phyloP scores from a whole-genome alignment of 2,329 filamentous ascomycete species.

The Talaromyces rugulosus region DNA sequence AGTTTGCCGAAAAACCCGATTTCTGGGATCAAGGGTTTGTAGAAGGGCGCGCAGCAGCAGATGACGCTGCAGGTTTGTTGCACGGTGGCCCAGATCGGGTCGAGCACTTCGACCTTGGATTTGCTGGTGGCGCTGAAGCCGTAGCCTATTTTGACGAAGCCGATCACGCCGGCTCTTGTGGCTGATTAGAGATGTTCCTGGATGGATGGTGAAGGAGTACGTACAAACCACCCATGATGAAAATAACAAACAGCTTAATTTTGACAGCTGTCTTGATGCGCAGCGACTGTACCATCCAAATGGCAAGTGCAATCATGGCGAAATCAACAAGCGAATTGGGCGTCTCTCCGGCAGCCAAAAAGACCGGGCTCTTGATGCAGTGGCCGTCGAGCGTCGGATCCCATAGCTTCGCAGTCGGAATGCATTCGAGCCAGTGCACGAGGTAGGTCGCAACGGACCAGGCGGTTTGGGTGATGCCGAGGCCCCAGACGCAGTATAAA shows the following conservation, averaged over 20 bases:
- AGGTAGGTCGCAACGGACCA: slow-evolving; percentile 9
- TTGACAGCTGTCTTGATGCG: slow-evolving; percentile 3
- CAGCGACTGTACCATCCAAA: slow-evolving; percentile 9
- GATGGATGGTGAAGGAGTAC: neutral
- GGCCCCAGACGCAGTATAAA: slow-evolving; percentile 5
- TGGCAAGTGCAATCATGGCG: slow-evolving; percentile 5
- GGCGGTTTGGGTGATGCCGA: slow-evolving; percentile 1
- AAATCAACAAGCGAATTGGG: slow-evolving; percentile 8
- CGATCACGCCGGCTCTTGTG: slow-evolving; percentile 4
- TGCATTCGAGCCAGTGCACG: slow-evolving; percentile 8
- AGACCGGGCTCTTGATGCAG: slow-evolving; percentile 7
- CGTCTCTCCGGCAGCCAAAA: slow-evolving; percentile 6
- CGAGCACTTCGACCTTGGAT: slow-evolving; percentile 7
- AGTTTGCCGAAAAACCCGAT: neutral
- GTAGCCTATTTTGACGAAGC: slow-evolving; percentile 9
- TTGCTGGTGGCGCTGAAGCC: slow-evolving; percentile 3
- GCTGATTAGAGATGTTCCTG: neutral
- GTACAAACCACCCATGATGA: slow-evolving; percentile 7
- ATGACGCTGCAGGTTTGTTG: slow-evolving; percentile 10
- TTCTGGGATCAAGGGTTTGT: slow-evolving; percentile 6
- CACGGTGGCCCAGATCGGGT: slow-evolving; percentile 10
- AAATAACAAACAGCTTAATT: slow-evolving; percentile 4
- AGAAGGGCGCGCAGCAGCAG: slow-evolving; percentile 7
- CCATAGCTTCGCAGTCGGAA: slow-evolving; percentile 5
- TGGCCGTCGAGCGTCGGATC: neutral